phyloP scores from a whole-genome alignment of 257 asterid genomes.

The Solanum dulcamara region DNA sequence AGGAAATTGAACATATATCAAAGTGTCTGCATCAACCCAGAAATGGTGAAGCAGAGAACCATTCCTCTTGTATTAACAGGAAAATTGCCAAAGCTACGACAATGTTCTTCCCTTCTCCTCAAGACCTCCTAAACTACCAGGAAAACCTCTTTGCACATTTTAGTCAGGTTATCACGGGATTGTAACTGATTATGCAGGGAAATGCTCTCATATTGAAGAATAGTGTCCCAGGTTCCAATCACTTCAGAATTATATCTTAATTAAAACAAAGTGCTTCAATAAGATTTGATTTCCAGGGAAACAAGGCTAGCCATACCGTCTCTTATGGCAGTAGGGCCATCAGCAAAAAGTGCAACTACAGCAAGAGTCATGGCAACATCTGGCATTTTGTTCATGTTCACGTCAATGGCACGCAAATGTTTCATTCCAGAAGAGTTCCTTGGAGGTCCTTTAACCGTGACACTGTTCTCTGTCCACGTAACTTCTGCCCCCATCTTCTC shows the following conservation, averaged over 20 bases:
- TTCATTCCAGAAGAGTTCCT: constrained; percentile 49
- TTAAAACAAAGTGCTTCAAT: not conserved
- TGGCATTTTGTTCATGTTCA: constrained; percentile 98
- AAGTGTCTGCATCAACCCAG: not conserved
- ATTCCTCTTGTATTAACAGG: not conserved
- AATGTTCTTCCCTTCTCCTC: not conserved
- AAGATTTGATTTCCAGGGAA: not conserved
- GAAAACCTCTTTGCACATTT: not conserved
- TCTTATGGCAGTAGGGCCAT: constrained; percentile 90
- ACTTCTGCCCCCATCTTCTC: constrained; percentile 94
- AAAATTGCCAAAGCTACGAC: not conserved
- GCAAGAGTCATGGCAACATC: constrained; percentile 99
- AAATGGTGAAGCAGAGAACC: not conserved
- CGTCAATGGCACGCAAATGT: constrained; percentile 65
- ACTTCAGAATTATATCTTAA: not conserved
- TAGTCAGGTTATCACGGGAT: not conserved
- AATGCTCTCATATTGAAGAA: not conserved
- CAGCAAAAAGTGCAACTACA: constrained; percentile 91
- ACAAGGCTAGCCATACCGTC: constrained; percentile 44
- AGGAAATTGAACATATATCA: not conserved
- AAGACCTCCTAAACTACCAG: not conserved
- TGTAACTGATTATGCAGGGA: not conserved
- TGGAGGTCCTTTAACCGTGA: constrained; percentile 86
- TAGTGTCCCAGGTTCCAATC: not conserved
- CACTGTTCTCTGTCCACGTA: constrained; percentile 92